Evolutionary conservation across 176 grass and related monocot genomes (phyloP), one percentile per base, ranked within the genome.

Genomic region (Hyparrhenia diplandra): DNA sequence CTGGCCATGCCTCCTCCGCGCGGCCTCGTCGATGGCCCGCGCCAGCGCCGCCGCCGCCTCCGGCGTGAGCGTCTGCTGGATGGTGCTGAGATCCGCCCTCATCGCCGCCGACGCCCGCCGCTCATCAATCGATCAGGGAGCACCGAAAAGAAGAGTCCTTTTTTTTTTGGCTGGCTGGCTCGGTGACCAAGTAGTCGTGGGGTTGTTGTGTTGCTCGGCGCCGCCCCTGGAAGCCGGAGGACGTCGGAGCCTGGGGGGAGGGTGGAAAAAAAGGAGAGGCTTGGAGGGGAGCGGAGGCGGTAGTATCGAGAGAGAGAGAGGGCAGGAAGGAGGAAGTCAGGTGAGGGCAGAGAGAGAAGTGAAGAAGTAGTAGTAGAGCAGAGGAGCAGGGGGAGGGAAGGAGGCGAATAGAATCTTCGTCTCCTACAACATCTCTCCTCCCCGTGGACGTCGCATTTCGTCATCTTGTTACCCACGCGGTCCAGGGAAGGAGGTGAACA

Each of bases 21-120:
- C 92, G 0, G 94, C 94, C 83, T 94, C 94, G n/a, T 89, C 85
- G 45, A 92, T 90, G 23, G 94, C 92, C 11, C 83, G 87, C 57
- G 80, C 65, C 36, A 97, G 89, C 69, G 93, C 92, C 58, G 79
- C 85, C 23, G 94, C 94, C 41, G 89, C 94, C 58, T 94, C 94
- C 73, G 87, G 85, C 45, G 94, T 92, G 76, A 97, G 92, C 57
- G 94, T 97, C 72, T 97, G 94, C 55, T 94, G 94, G 79, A 94
- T 92, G 85, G 94, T 89, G 80, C 89, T 97, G 80, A 97, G 88
- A 89, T 93, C 94, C 45, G 89, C 80, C 92, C 94, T 94, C 94
- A 97, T 97, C 67, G 75, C 67, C 79, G 73, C 69, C 47, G n/a
- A n/a, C n/a, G 37, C 49, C 30, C 75, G 40, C 47, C 60, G 51